Conservation (phyloP, 2,329 filamentous ascomycete species). For the Bisporella sp. region DNA sequence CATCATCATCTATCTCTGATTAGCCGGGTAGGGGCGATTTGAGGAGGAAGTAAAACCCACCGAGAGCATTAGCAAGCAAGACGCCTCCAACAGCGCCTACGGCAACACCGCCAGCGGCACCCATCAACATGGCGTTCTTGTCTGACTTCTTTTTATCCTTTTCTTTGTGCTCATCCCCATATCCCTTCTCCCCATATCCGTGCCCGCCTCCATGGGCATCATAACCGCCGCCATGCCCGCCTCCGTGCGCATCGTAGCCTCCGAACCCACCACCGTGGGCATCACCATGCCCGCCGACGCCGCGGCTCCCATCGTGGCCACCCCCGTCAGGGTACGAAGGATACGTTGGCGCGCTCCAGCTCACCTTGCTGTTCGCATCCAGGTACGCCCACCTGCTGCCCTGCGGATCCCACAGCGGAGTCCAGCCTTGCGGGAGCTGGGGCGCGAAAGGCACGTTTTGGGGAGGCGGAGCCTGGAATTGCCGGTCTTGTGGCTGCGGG, state of each 20-base stretch:
- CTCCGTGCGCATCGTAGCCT: conserved; percentile 7
- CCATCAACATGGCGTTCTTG: conserved; percentile 42
- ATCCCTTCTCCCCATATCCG: no score
- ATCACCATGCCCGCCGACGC: no score
- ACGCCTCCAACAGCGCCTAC: conserved; percentile 50
- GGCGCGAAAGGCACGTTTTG: conserved; percentile 28
- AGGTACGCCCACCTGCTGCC: conserved; percentile 59
- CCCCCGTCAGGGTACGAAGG: conserved; percentile 34
- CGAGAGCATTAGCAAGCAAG: conserved; percentile 45
- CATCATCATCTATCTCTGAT: conserved; percentile 32
- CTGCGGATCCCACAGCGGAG: conserved; percentile 53
- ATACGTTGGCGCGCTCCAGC: conserved; percentile 18
- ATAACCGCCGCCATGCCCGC: conserved; percentile 9
- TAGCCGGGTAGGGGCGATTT: conserved; percentile 5
- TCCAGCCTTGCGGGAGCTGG: conserved; percentile 54
- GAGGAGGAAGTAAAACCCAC: conserved; percentile 35
- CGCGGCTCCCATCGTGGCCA: conserved; percentile 12
- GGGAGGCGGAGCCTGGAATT: conserved; percentile 22
- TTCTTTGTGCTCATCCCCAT: conserved; percentile 34
- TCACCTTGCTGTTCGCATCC: conserved; percentile 35
- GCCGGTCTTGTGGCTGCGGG: no score
- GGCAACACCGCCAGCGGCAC: conserved; percentile 50
- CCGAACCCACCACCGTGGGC: neutral
- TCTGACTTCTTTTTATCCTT: conserved; percentile 26
- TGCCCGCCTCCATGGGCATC: conserved; percentile 8